These are phyloP conservation scores for Fusarium palustre DNA, from an alignment of 2,329 filamentous ascomycete genomes.

Conservation along the genomic window DNA sequence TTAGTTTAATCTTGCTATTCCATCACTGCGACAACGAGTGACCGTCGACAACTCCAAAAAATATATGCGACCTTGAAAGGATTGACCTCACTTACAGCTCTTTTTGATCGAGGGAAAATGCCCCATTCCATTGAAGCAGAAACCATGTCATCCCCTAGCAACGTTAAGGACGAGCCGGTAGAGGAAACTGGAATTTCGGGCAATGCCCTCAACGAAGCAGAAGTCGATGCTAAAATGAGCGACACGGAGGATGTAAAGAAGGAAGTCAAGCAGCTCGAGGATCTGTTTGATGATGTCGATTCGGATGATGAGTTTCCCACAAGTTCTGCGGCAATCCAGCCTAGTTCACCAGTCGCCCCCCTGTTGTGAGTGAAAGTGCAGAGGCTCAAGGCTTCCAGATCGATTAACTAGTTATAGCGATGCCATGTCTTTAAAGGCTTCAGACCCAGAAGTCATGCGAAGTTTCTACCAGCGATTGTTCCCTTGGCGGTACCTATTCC, in stretches of 20 bases:
- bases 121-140: conserved; percentile 40
- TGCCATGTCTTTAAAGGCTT: conserved; percentile 59
- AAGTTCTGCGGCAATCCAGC: conserved; percentile 59
- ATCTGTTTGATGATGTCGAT: conserved; percentile 68
- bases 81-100: neutral
- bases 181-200: conserved; percentile 42
- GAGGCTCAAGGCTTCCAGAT: neutral
- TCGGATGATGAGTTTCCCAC: conserved; percentile 70
- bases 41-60: conserved; percentile 5
- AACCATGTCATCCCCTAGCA: conserved; percentile 44
- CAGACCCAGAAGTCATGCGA: conserved; percentile 86
- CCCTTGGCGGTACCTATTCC: conserved; percentile 93
- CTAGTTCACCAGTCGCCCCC: conserved; percentile 57
- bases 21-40: conserved; percentile 42
- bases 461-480: conserved; percentile 97
- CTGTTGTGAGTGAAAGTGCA: conserved; percentile 58
- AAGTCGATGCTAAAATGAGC: conserved; percentile 39
- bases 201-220: conserved; percentile 26
- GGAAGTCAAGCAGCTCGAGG: conserved; percentile 65
- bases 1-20: conserved; percentile 20
- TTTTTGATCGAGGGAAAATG: conserved; percentile 20
- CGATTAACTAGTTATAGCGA: conserved; percentile 44
- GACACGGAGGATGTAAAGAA: conserved; percentile 52
- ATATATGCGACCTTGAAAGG: neutral
- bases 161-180: conserved; percentile 46